Evolutionary conservation across 169 alveolate genomes (phyloP).

Genomic region (Hepatocystis sp.): DNA sequence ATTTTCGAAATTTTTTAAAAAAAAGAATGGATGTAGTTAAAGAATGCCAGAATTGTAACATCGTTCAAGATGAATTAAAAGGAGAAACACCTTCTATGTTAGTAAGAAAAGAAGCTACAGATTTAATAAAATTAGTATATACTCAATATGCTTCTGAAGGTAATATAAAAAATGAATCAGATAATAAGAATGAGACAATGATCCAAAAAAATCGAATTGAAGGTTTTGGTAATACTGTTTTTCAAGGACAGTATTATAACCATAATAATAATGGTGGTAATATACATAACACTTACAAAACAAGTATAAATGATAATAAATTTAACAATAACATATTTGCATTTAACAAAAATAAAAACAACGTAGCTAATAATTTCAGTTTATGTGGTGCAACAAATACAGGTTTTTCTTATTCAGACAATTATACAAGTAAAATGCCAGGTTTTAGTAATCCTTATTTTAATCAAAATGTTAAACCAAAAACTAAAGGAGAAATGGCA

Average conservation of each 20-base stretch:
- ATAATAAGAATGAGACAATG: constrained; percentile 25
- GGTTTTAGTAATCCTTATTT: constrained; percentile 70
- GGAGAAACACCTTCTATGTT: constrained; percentile 72
- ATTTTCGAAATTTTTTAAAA: constrained; percentile 57
- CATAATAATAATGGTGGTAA: neutral
- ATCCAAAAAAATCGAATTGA: constrained; percentile 64
- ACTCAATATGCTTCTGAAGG: constrained; percentile 33
- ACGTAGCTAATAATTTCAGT: neutral
- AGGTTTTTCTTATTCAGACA: constrained; percentile 8
- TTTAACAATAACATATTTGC: too few species aligned
- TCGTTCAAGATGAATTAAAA: constrained; percentile 56
- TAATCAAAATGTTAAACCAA: constrained; percentile 51
- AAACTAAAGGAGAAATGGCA: constrained; percentile 71
- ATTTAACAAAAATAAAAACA: too few species aligned
- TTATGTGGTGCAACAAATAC: neutral
- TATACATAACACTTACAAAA: too few species aligned
- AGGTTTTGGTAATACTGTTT: constrained; percentile 53
- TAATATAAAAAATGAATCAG: constrained; percentile 11
- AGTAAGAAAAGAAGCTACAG: constrained; percentile 67
- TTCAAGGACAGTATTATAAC: constrained; percentile 3
- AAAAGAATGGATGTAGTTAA: constrained; percentile 52
- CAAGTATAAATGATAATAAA: too few species aligned
- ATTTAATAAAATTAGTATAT: constrained; percentile 38
- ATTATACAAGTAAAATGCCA: constrained; percentile 63
- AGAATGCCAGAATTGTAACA: constrained; percentile 51